A percentile compares a stretch with the other conserved stretches of the same genome.
phyloP scores from a whole-genome alignment of 345 rosid genomes.

The Syzygium aqueum region DNA sequence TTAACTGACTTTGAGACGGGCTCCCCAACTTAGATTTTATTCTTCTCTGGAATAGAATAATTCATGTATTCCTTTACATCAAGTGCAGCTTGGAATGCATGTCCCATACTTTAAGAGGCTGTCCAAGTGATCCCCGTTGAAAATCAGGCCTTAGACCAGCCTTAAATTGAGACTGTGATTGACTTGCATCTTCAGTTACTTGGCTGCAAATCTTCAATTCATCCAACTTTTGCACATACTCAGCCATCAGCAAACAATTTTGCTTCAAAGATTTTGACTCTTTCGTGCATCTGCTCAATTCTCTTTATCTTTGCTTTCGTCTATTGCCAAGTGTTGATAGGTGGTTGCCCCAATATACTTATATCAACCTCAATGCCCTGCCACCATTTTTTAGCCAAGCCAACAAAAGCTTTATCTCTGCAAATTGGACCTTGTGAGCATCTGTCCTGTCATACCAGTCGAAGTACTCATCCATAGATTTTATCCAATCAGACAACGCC shows the following conservation, averaged over 20 bases:
- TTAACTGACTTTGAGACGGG: neutral
- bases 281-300: neutral
- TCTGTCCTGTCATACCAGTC: neutral
- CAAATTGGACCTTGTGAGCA: neutral
- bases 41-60: neutral
- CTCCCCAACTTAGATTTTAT: neutral
- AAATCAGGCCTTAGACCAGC: neutral
- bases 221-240: neutral
- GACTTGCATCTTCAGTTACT: neutral
- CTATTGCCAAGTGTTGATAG: neutral
- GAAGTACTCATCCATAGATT: neutral
- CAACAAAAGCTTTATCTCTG: neutral
- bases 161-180: neutral
- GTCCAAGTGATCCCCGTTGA: neutral
- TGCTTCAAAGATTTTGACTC: neutral
- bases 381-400: neutral
- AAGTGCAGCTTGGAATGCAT: neutral
- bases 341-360: neutral
- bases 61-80: neutral
- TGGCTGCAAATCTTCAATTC: neutral
- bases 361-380: neutral
- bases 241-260: neutral
- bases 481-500: neutral
- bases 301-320: neutral
- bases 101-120: neutral